Evolutionary conservation across 2,329 filamentous ascomycete species (phyloP).

Genomic region (Pseudocercospora crystallina): DNA sequence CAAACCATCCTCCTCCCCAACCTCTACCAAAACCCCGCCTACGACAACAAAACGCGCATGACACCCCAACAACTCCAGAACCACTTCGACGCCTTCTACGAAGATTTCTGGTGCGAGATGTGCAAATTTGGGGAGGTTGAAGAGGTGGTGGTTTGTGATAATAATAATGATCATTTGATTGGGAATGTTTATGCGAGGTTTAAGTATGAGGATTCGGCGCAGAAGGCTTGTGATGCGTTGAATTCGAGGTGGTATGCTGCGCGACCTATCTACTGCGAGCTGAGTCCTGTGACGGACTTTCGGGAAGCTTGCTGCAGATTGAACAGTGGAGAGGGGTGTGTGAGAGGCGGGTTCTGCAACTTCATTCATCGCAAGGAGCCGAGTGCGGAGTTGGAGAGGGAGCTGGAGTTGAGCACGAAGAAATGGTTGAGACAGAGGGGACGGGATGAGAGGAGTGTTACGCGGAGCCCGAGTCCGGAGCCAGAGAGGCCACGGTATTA

Average conservation of each 20-base stretch:
- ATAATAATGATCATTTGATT: slow-evolving; percentile 98
- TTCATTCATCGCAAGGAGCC: slow-evolving; percentile 99
- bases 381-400: slow-evolving; percentile 79
- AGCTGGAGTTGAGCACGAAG: slow-evolving; percentile 84
- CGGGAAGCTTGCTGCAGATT: slow-evolving; percentile 94
- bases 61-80: slow-evolving; percentile 94
- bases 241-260: slow-evolving; percentile 97
- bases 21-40: slow-evolving; percentile 97
- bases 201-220: slow-evolving; percentile 98
- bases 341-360: slow-evolving; percentile 96
- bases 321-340: slow-evolving; percentile 92
- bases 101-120: slow-evolving; percentile 99
- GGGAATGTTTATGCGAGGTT: slow-evolving; percentile 99
- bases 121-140: slow-evolving; percentile 98
- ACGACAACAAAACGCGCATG: slow-evolving; percentile 80
- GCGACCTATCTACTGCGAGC: slow-evolving; percentile 95
- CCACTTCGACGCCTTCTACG: slow-evolving; percentile 99
- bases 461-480: slow-evolving; percentile 81
- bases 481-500: slow-evolving; percentile 65
- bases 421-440: slow-evolving; percentile 91
- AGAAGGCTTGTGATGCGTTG: slow-evolving; percentile 88
- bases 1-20: slow-evolving; percentile 98
- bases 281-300: slow-evolving; percentile 96
- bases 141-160: slow-evolving; percentile 97
- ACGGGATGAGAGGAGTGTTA: slow-evolving; percentile 77